A percentile compares a stretch with the other conserved stretches of the same genome.
Evolutionary conservation across 768 basidiomycete species (phyloP).

Genomic region (Trametes cingulata): DNA sequence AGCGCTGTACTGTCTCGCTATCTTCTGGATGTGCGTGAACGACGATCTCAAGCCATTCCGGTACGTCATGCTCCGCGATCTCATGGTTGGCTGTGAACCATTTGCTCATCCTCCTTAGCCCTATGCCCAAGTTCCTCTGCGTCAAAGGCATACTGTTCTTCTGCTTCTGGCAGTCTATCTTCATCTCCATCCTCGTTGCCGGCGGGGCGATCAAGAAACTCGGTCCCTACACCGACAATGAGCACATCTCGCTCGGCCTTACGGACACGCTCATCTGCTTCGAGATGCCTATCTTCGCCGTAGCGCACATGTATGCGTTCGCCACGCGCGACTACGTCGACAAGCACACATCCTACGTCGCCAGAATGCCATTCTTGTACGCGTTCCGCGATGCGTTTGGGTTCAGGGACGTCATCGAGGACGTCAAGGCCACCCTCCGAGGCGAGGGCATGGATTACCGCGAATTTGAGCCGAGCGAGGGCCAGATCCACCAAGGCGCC

Average conservation of each 20-base stretch:
- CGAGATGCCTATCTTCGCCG: constrained; percentile 97
- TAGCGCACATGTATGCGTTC: constrained; percentile 95
- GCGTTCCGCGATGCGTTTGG: constrained; percentile 91
- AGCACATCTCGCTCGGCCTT: constrained; percentile 88
- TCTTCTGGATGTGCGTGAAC: constrained; percentile 95
- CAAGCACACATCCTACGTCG: constrained; percentile 60
- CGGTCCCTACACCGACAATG: constrained; percentile 84
- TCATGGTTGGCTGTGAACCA: not conserved
- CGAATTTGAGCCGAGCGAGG: constrained; percentile 95
- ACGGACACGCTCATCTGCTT: constrained; percentile 91
- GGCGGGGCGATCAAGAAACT: constrained; percentile 72
- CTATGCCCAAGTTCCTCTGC: constrained; percentile 96
- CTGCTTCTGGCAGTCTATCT: constrained; percentile 96
- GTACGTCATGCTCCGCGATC: constrained; percentile 40
- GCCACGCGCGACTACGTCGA: constrained; percentile 87
- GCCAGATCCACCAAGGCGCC: constrained; percentile 85
- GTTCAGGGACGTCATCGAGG: constrained; percentile 81
- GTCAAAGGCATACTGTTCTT: constrained; percentile 99
- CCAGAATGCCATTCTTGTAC: constrained; percentile 86
- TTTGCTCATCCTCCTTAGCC: constrained; percentile 44
- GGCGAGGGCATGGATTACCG: constrained; percentile 95
- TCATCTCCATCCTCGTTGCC: constrained; percentile 86
- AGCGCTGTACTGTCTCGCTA: constrained; percentile 85
- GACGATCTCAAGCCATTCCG: constrained; percentile 88
- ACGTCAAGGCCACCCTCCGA: constrained; percentile 75